Base-by-base conservation (phyloP, 202 grass and related monocot genomes). In the Bolboschoenoplectus hybrid region DNA sequence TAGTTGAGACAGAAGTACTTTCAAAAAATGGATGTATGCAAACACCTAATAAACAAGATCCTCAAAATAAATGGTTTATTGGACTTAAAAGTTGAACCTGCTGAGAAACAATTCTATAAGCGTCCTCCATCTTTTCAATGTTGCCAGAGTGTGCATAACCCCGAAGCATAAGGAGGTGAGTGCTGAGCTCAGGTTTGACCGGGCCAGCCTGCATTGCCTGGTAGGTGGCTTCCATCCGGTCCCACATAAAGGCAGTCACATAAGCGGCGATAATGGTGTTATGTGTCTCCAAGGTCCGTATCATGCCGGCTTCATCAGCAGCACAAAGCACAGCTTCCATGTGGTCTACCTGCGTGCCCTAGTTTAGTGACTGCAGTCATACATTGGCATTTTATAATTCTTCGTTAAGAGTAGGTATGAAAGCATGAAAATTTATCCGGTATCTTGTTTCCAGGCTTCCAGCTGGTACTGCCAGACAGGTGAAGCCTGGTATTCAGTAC, bases 161-260 rank as follows among this genome's bases (percentile, higher is more conserved):
- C 82, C 92, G 90, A 9, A 96, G 87, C 93, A 98, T 88, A 46
- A 98, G 85, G 58, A 96, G 82, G 85, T 94, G 76, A 5, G 97
- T 96, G 46, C 86, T 88, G 39, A 64, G 73, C 47, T 99, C 88
- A 56, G 97, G 97, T 80, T 55, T 85, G 79, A 92, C 80, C 38
- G 81, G 75, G 46, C 88, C 82, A 16, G 74, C 77, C n/a, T 80
- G 35, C 93, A 94, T 96, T 61, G 83, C 87, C 8, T 62, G 32
- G 87, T 92, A 94, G 34, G 76, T 67, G 3, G 66, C 52, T 76
- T 94, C 97, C 92, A 96, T 94, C 74, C 88, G 87, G 38, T 99
- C 97, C 97, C 93, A 99, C 87, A 88, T 96, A 87, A 90, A 94
- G 3, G 90, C 93, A 0, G 92, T 99, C 69, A 96, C 39, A 65